Evolutionary conservation across 371 early-diverging fungal genomes (phyloP).

Genomic region (Mortierella sp.): DNA sequence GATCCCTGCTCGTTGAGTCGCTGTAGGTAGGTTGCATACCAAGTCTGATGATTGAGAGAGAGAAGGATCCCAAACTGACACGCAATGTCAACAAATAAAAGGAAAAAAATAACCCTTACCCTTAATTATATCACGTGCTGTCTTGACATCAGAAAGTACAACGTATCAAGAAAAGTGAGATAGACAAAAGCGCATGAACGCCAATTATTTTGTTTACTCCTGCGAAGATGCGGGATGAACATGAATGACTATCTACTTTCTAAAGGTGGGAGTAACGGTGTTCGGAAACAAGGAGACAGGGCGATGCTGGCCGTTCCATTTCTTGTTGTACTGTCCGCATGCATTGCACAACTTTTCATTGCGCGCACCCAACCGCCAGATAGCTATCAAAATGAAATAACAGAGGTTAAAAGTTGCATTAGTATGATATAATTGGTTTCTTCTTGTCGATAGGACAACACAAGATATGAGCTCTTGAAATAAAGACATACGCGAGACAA

Average conservation of each 20-base stretch:
- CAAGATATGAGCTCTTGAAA: too few species aligned
- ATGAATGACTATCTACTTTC: constrained; percentile 30
- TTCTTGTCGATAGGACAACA: too few species aligned
- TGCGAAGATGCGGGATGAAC: neutral
- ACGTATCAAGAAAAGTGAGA: neutral
- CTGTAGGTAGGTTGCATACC: constrained; percentile 26
- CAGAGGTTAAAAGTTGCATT: neutral
- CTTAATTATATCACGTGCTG: constrained; percentile 21
- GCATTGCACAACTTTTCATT: constrained; percentile 57
- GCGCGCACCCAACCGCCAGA: constrained; percentile 49
- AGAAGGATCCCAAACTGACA: constrained; percentile 32
- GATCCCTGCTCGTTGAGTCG: neutral
- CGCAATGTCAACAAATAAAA: neutral
- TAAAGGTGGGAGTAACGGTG: constrained; percentile 33
- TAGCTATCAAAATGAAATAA: constrained; percentile 18
- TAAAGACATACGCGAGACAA: constrained; percentile 48
- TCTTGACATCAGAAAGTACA: neutral
- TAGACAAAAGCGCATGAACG: neutral
- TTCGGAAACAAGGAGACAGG: constrained; percentile 40
- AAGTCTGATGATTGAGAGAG: constrained; percentile 58
- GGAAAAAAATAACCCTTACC: constrained; percentile 18
- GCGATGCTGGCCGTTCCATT: constrained; percentile 48
- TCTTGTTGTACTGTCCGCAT: constrained; percentile 57
- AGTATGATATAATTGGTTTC: too few species aligned
- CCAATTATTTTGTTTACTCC: constrained; percentile 2